A percentile compares a stretch with the other conserved stretches of the same genome.
These are phyloP conservation scores for Sphaceloma murrayae DNA, from an alignment of 2,329 filamentous ascomycete genomes.

Conservation along the genomic window DNA sequence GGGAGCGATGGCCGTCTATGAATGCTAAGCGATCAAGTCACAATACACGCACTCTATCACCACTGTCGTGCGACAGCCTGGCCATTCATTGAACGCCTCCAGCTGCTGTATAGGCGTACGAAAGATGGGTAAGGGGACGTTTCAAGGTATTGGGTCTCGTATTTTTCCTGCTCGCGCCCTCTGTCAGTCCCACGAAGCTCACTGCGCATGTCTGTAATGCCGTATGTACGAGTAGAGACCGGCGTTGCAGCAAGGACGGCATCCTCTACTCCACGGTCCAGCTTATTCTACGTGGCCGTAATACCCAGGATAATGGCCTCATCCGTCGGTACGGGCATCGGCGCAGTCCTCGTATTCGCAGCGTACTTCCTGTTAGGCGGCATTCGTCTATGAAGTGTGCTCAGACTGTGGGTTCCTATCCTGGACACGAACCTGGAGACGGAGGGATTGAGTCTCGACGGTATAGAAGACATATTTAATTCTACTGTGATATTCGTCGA, in stretches of 20 bases:
- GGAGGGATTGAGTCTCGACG: slow-evolving; percentile 8
- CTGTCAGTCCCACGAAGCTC: slow-evolving; percentile 42
- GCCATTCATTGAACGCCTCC: no score
- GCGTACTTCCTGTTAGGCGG: slow-evolving; percentile 30
- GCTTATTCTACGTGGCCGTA: slow-evolving; percentile 49
- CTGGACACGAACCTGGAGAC: no score
- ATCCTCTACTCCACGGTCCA: slow-evolving; percentile 50
- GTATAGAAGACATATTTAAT: slow-evolving; percentile 11
- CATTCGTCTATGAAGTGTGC: slow-evolving; percentile 17
- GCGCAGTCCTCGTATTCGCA: slow-evolving; percentile 46
- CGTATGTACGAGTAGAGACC: no score
- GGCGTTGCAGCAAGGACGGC: slow-evolving; percentile 54
- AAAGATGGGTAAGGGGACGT: no score
- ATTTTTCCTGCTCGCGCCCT: no score
- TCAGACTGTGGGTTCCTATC: slow-evolving; percentile 9
- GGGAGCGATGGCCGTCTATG: no score
- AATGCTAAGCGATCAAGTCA: slow-evolving; percentile 11
- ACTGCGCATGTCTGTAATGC: slow-evolving; percentile 50
- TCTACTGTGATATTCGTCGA: background rate
- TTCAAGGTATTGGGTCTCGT: no score
- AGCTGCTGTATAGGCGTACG: background rate
- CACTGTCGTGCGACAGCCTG: background rate
- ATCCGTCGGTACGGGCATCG: slow-evolving; percentile 51
- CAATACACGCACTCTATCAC: background rate
- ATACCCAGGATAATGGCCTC: slow-evolving; percentile 41